phyloP scores from a whole-genome alignment of 2,329 filamentous ascomycete species.

The Trichoderma atrobrunneum region DNA sequence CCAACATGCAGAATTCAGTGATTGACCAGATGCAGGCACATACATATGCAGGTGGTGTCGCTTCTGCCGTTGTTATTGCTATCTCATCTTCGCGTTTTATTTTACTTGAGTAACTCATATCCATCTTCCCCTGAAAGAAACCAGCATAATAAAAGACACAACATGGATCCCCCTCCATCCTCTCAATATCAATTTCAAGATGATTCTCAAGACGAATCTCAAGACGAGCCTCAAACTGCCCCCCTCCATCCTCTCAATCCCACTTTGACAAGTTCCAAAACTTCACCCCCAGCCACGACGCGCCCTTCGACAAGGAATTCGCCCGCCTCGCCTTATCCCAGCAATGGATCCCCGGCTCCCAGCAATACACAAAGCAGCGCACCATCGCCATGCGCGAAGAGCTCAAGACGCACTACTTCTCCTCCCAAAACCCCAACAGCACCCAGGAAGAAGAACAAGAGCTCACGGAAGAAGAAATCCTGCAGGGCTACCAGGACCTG shows the following conservation, averaged over 20 bases:
- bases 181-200: conserved; percentile 23
- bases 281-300: conserved; percentile 30
- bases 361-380: conserved; percentile 23
- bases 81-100: background rate
- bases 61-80: background rate
- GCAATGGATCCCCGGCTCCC: conserved; percentile 29
- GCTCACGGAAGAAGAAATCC: conserved; percentile 23
- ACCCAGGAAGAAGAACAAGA: background rate
- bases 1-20: background rate
- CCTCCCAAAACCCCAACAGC: background rate
- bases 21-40: background rate
- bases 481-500: conserved; percentile 29
- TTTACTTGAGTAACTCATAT: fast-evolving
- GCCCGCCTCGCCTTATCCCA: conserved; percentile 33
- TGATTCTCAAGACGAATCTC: conserved; percentile 23
- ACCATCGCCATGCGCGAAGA: conserved; percentile 33
- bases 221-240: background rate
- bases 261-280: conserved; percentile 32
- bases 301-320: conserved; percentile 34
- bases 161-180: background rate
- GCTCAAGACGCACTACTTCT: conserved; percentile 31
- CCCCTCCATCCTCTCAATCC: conserved; percentile 27
- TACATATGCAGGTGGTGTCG: background rate
- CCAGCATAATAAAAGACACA: background rate
- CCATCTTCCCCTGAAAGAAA: background rate